Evolutionary conservation across 148 eudicot species (phyloP), one percentile per base, ranked within the genome.

Genomic region (Persicaria tinctoria): DNA sequence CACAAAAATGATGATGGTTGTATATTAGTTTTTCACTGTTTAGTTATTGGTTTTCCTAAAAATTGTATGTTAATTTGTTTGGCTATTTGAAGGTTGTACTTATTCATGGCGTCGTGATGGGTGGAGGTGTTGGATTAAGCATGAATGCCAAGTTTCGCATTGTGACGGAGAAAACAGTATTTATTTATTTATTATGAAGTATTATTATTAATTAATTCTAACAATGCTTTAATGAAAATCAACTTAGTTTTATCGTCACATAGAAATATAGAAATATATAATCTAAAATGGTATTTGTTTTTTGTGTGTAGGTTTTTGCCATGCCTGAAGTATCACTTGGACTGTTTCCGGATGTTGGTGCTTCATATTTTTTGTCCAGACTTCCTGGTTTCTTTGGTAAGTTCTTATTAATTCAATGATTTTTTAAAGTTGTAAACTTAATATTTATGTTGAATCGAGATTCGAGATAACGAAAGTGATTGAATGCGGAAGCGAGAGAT

Each of bases 301-400:
- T 32, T 12, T 10, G 4, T 68, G 9, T 53, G 53, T 62, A 85
- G 88, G 74, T 82, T 6, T 85, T 85, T 74, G 83, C 88, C 13
- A 85, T 85, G 88, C 88, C 88, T 10, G 88, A 85, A 75, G 81
- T 63, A 14, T 41, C 75, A 27, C 44, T 85, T 8, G 88, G 88
- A 17, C 80, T 54, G 55, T 80, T 78, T 66, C 82, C 88, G 7
- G 88, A 85, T 71, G 84, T 82, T 78, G 85, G 88, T 23, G 85
- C 85, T 10, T 82, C 87, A 0, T 71, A 77, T 73, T 84, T 84
- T 70, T 60, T 85, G 44, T 82, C 85, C 23, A 76, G 79, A 70
- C 76, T 85, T 48, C 81, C 88, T 23, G 88, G 88, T 62, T 73
- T 12, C 66, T 83, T 80, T 73, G 88, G 88, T 85, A 78, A 74